Evolutionary conservation across 768 basidiomycete species (phyloP).

Genomic region (Gyrodon lividus): DNA sequence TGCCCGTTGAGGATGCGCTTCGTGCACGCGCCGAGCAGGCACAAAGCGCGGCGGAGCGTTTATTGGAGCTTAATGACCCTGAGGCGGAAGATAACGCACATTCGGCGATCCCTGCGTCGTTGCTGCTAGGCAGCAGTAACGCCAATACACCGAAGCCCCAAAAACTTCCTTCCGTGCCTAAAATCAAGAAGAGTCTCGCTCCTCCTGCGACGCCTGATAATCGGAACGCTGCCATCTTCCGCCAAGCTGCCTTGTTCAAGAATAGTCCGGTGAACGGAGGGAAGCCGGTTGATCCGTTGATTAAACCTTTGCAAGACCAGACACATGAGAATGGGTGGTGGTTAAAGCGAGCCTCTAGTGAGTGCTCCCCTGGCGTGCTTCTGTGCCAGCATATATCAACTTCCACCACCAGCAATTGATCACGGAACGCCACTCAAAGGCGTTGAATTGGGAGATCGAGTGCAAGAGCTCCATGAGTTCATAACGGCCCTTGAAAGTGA

Average conservation of each 20-base stretch:
- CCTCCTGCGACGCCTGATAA: conserved; percentile 67
- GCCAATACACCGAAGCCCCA: conserved; percentile 37
- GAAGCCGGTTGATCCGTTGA: conserved; percentile 50
- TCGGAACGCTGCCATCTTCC: conserved; percentile 57
- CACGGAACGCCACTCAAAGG: conserved; percentile 47
- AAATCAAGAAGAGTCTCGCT: conserved; percentile 27
- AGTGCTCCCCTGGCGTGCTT: conserved; percentile 27
- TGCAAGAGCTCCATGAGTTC: conserved; percentile 52
- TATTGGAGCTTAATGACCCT: conserved; percentile 83
- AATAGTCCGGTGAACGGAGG: conserved; percentile 72
- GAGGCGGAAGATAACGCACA: conserved; percentile 59
- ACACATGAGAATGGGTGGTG: conserved; percentile 82
- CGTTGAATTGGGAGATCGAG: conserved; percentile 38
- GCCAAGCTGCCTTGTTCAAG: conserved; percentile 74
- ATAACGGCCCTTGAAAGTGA: conserved; percentile 55
- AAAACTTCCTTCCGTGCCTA: conserved; percentile 37
- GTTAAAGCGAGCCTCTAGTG: conserved; percentile 72
- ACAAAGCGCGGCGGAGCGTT: conserved; percentile 85
- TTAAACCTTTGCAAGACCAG: conserved; percentile 66
- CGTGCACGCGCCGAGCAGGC: conserved; percentile 89
- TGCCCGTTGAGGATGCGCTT: conserved; percentile 79
- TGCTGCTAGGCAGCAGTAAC: conserved; percentile 45
- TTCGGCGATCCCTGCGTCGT: conserved; percentile 53
- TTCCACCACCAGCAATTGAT: conserved; percentile 34
- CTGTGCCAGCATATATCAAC: conserved; percentile 11